Percentiles rank a stretch among this genome's conserved stretches.
These are phyloP conservation scores for Monilinia vaccinii-corymbosi DNA, from an alignment of 2,329 filamentous ascomycete genomes.

Conservation along the genomic window DNA sequence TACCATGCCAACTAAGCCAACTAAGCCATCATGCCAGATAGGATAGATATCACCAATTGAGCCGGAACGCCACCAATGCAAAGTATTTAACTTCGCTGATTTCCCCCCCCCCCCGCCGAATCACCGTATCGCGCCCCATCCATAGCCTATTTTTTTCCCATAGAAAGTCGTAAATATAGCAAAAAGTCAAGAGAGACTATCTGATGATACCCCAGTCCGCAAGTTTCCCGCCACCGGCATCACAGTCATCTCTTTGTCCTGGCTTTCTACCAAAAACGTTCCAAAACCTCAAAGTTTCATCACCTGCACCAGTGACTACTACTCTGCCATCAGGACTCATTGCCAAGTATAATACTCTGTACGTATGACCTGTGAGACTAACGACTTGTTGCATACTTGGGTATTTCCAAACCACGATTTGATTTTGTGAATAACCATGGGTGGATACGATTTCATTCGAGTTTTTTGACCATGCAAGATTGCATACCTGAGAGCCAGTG, in stretches of 20 bases:
- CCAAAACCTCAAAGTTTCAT: slow-evolving; percentile 96
- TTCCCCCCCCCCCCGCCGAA: background rate
- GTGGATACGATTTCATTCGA: slow-evolving; percentile 96
- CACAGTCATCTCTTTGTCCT: slow-evolving; percentile 57
- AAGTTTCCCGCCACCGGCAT: slow-evolving; percentile 50
- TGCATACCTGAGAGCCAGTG: slow-evolving; percentile 97
- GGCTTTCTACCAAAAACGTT: slow-evolving; percentile 84
- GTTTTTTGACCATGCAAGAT: slow-evolving; percentile 93
- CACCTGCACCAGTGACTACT: slow-evolving; percentile 90
- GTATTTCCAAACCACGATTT: slow-evolving; percentile 99
- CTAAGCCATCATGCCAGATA: slow-evolving; percentile 5
- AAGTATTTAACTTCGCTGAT: slow-evolving; percentile 1
- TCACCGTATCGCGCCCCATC: background rate
- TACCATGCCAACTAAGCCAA: slow-evolving; percentile 4
- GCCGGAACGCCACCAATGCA: slow-evolving; percentile 10
- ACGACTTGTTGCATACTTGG: slow-evolving; percentile 96
- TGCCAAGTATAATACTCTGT: slow-evolving; percentile 87
- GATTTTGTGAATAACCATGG: slow-evolving; percentile 95
- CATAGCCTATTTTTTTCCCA: background rate
- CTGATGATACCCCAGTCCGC: slow-evolving; percentile 80
- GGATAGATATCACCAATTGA: slow-evolving; percentile 1
- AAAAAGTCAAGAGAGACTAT: slow-evolving; percentile 29
- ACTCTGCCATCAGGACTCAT: slow-evolving; percentile 95
- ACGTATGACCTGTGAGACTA: slow-evolving; percentile 91
- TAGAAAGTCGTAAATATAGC: background rate